A percentile compares a stretch with the other conserved stretches of the same genome.
Evolutionary conservation across 179 eudicot species (phyloP).

Genomic region (Silene coronaria): DNA sequence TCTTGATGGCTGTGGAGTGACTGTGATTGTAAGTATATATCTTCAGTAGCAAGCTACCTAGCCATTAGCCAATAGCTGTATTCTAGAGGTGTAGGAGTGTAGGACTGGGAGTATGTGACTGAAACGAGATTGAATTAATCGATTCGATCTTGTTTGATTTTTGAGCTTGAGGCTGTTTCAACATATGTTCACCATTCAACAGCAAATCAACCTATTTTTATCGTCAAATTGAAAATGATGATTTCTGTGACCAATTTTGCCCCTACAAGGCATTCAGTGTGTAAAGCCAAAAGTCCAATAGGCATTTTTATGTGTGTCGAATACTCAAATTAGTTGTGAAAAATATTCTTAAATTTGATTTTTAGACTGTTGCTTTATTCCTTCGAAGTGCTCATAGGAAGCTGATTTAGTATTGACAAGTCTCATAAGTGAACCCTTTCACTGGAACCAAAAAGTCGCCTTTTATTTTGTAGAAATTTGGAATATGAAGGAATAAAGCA

Average conservation of each 20-base stretch:
- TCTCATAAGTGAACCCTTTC: background rate
- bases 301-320: too few relatives aligned
- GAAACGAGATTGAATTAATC: background rate
- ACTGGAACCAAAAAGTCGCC: background rate
- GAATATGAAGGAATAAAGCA: background rate
- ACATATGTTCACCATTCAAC: background rate
- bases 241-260: background rate
- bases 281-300: background rate
- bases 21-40: too few relatives aligned
- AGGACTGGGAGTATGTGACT: background rate
- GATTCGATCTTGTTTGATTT: background rate
- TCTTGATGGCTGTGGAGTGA: background rate
- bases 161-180: background rate
- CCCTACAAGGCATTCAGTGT: background rate
- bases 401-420: background rate
- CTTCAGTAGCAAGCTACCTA: background rate
- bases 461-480: background rate
- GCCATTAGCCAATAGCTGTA: background rate
- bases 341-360: too few relatives aligned
- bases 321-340: too few relatives aligned
- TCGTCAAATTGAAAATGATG: background rate
- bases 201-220: background rate
- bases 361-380: too few relatives aligned
- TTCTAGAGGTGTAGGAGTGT: background rate
- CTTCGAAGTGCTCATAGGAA: too few relatives aligned